These are phyloP conservation scores for Fusarium sp. DNA, from an alignment of 2,329 filamentous ascomycete species.

Conservation along the genomic window DNA sequence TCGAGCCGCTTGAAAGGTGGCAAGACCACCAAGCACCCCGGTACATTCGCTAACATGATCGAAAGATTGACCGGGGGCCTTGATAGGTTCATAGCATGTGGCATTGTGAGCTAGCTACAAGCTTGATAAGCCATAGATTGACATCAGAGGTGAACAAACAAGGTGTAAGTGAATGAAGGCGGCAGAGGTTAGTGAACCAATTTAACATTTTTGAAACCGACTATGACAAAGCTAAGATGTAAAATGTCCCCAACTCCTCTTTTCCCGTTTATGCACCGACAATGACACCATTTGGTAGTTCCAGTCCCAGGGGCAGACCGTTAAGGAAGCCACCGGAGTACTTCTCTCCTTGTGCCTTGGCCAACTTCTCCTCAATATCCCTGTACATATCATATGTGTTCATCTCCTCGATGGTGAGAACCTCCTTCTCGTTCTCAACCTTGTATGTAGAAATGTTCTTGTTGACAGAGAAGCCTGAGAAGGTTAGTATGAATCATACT, in stretches of 20 bases:
- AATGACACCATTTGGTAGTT: constrained; percentile 62
- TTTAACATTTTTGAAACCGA: not conserved
- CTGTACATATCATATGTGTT: constrained; percentile 72
- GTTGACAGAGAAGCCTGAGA: constrained; percentile 70
- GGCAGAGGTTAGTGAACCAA: not conserved
- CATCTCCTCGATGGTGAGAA: constrained; percentile 77
- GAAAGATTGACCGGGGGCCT: not conserved
- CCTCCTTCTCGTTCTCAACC: constrained; percentile 70
- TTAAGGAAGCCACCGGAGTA: constrained; percentile 55
- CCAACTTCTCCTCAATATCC: constrained; percentile 64
- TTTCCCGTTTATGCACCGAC: constrained; percentile 42
- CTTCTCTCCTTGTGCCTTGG: constrained; percentile 46
- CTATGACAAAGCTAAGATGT: not conserved
- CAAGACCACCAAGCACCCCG: too few relatives aligned
- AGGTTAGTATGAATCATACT: fast-evolving
- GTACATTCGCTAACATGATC: fast-evolving
- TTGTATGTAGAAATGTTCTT: constrained; percentile 67
- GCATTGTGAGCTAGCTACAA: not conserved
- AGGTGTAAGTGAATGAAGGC: fast-evolving
- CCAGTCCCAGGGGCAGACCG: constrained; percentile 60
- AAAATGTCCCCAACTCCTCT: not conserved
- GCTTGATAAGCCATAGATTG: not conserved
- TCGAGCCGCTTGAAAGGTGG: too few relatives aligned
- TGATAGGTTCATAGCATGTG: not conserved
- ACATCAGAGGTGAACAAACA: fast-evolving